phyloP scores from a whole-genome alignment of 805 yeast species.

The Schwanniomyces yamadae region DNA sequence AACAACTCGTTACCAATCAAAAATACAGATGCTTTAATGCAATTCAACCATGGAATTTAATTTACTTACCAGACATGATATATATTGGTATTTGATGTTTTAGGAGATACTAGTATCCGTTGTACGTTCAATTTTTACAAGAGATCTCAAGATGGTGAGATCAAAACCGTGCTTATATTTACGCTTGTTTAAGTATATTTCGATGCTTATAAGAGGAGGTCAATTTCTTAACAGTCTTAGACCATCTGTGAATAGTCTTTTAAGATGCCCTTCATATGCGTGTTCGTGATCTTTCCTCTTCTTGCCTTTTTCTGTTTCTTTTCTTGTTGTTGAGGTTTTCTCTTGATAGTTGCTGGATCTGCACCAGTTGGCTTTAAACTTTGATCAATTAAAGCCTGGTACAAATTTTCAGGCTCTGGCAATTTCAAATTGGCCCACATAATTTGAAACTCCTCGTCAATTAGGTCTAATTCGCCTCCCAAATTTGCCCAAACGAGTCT shows the following conservation, averaged over 20 bases:
- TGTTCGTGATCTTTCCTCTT: slow-evolving; percentile 90
- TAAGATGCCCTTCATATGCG: slow-evolving; percentile 94
- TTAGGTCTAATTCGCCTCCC: slow-evolving; percentile 68
- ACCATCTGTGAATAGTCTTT: slow-evolving; percentile 67
- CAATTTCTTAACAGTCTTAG: slow-evolving; percentile 6
- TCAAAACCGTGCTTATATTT: no score
- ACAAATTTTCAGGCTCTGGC: slow-evolving; percentile 81
- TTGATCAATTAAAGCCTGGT: slow-evolving; percentile 70
- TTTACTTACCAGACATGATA: slow-evolving; percentile 2
- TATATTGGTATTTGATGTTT: no score
- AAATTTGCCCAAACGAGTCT: slow-evolving; percentile 85
- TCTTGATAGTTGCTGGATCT: slow-evolving; percentile 92
- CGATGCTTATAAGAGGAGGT: no score
- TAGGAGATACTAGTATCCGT: no score
- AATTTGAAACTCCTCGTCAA: slow-evolving; percentile 78
- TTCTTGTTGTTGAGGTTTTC: slow-evolving; percentile 53
- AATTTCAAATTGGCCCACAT: slow-evolving; percentile 80
- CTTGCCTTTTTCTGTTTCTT: slow-evolving; percentile 89
- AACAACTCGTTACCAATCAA: no score
- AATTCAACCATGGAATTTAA: background rate
- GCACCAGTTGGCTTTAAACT: slow-evolving; percentile 96
- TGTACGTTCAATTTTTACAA: no score
- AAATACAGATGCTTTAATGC: no score
- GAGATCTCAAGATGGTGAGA: no score
- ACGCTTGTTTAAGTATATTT: no score